Conservation (phyloP, 176 grass and related monocot species). For the Thalia dealbata region DNA sequence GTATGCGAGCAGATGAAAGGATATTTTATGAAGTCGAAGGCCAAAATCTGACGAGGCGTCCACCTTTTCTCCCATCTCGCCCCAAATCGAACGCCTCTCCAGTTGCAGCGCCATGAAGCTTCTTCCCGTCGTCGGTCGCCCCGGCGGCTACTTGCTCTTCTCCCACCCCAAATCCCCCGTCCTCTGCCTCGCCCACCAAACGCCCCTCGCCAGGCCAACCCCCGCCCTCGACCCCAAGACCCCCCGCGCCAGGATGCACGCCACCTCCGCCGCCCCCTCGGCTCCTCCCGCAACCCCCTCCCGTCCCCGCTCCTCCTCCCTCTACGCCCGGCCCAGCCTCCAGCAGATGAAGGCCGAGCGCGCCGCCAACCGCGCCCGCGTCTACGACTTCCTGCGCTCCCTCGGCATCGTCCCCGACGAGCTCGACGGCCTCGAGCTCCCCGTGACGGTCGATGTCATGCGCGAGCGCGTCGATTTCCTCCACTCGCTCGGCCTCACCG, state of each 20-base stretch:
- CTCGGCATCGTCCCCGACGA: slow-evolving; percentile 53
- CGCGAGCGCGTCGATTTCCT: slow-evolving; percentile 69
- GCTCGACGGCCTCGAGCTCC: slow-evolving; percentile 66
- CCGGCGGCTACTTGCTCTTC: slow-evolving; percentile 2
- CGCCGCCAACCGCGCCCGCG: slow-evolving; percentile 41
- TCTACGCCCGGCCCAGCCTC: slow-evolving; percentile 64
- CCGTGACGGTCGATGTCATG: slow-evolving; percentile 67
- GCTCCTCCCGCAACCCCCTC: slow-evolving; percentile 31
- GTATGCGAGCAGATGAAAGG: too few relatives aligned
- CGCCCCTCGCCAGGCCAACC: neutral
- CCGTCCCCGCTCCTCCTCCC: slow-evolving; percentile 24
- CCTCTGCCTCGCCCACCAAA: slow-evolving; percentile 4
- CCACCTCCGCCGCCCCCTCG: slow-evolving; percentile 9
- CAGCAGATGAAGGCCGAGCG: slow-evolving; percentile 49
- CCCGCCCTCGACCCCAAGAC: neutral
- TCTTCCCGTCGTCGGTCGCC: slow-evolving; percentile 5
- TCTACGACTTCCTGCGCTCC: slow-evolving; percentile 35
- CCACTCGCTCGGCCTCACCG: slow-evolving; percentile 20
- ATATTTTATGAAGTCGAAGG: too few relatives aligned
- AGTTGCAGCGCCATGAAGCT: neutral
- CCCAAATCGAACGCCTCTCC: neutral
- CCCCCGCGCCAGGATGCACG: neutral
- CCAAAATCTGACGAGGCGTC: too few relatives aligned
- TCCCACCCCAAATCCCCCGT: slow-evolving; percentile 12
- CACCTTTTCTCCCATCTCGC: too few relatives aligned